A percentile compares a stretch with the other conserved stretches of the same genome.
phyloP scores from a whole-genome alignment of 129 eudicot species.

The Centella asiatica region DNA sequence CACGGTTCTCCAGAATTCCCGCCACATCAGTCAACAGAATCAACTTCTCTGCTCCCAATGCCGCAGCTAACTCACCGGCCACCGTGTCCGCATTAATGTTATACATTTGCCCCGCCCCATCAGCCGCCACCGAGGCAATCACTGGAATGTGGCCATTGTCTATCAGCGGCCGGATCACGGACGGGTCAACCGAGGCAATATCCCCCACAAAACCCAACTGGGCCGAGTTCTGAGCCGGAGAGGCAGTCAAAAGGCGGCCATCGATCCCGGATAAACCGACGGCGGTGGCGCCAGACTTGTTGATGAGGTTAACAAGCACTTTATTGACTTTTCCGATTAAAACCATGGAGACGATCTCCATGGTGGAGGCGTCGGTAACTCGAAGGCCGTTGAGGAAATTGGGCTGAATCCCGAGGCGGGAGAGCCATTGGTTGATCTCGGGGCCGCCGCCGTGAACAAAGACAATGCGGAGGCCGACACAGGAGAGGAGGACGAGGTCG shows the following conservation, averaged over 20 bases:
- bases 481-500: slow-evolving; percentile 77
- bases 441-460: slow-evolving; percentile 98
- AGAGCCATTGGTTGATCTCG: slow-evolving; percentile 82
- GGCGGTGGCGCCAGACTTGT: slow-evolving; percentile 81
- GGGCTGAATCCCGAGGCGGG: slow-evolving; percentile 45
- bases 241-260: slow-evolving; percentile 66
- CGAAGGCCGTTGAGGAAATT: slow-evolving; percentile 71
- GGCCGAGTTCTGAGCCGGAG: slow-evolving; percentile 56
- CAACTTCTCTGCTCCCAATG: slow-evolving; percentile 87
- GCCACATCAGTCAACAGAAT: slow-evolving; percentile 80
- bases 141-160: slow-evolving; percentile 65
- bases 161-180: slow-evolving; percentile 55
- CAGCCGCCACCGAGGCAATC: slow-evolving; percentile 94
- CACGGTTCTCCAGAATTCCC: slow-evolving; percentile 58
- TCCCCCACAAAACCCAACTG: slow-evolving; percentile 93
- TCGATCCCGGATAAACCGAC: slow-evolving; percentile 83
- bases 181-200: slow-evolving; percentile 56
- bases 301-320: slow-evolving; percentile 57
- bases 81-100: slow-evolving; percentile 90
- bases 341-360: slow-evolving; percentile 96
- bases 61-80: slow-evolving; percentile 88
- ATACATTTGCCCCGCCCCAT: slow-evolving; percentile 57
- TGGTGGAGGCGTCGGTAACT: slow-evolving; percentile 74
- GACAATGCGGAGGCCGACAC: slow-evolving; percentile 79
- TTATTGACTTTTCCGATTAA: slow-evolving; percentile 87